phyloP scores from a whole-genome alignment of 768 basidiomycete genomes.

The Daedalea quercina region DNA sequence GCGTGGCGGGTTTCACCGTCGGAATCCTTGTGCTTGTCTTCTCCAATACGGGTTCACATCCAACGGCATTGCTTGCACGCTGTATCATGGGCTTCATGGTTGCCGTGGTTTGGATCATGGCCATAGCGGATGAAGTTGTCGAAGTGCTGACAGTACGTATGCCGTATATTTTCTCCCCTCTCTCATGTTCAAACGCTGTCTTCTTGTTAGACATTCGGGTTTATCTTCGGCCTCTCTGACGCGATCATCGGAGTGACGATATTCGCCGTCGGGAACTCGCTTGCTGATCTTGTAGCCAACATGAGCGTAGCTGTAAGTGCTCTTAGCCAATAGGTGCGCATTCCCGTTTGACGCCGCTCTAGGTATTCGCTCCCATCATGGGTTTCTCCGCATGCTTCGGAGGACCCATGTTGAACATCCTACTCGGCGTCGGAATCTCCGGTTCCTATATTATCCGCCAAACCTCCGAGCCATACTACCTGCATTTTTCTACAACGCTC shows the following conservation, averaged over 20 bases:
- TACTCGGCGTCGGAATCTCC: constrained; percentile 87
- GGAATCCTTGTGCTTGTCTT: constrained; percentile 54
- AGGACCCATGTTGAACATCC: constrained; percentile 87
- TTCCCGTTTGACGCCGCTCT: not conserved
- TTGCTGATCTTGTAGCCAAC: constrained; percentile 96
- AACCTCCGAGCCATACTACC: constrained; percentile 52
- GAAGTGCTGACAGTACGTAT: constrained; percentile 71
- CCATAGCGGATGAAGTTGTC: constrained; percentile 94
- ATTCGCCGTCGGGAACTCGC: constrained; percentile 93
- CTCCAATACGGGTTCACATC: constrained; percentile 50
- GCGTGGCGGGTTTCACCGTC: constrained; percentile 45
- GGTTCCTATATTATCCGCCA: constrained; percentile 79
- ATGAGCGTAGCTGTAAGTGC: constrained; percentile 80
- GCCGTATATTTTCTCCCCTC: not conserved
- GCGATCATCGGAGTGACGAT: constrained; percentile 96
- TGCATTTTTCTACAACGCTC: constrained; percentile 78
- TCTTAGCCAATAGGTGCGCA: not conserved
- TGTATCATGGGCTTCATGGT: constrained; percentile 91
- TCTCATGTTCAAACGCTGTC: constrained; percentile 2
- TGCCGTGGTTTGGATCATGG: constrained; percentile 96
- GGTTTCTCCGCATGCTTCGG: constrained; percentile 95
- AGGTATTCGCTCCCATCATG: constrained; percentile 90
- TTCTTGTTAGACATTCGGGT: constrained; percentile 77
- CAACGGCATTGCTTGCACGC: constrained; percentile 55
- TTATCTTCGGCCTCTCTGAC: constrained; percentile 92